Conservation (phyloP, 345 rosid genomes). For the Aethionema arabicum region DNA sequence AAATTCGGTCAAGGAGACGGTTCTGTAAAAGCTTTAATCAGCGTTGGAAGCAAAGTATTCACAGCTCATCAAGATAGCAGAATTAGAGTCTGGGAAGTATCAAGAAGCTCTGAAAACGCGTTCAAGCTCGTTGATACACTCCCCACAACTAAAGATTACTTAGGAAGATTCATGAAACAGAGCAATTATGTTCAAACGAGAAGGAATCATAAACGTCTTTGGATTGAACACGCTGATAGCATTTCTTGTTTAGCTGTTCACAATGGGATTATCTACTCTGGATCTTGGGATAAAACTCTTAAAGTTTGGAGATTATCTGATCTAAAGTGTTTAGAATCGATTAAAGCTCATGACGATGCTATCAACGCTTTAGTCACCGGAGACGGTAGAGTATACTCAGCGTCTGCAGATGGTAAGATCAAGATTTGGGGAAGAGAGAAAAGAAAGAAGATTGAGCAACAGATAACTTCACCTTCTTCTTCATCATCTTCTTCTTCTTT, state of each 20-base stretch:
- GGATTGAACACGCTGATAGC: constrained; percentile 89
- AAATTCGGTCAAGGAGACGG: constrained; percentile 96
- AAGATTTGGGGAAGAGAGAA: constrained; percentile 79
- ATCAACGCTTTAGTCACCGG: constrained; percentile 62
- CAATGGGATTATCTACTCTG: constrained; percentile 70
- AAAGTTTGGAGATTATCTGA: constrained; percentile 89
- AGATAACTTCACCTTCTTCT: neutral
- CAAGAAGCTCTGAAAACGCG: constrained; percentile 65
- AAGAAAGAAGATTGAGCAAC: constrained; percentile 27
- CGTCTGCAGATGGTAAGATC: constrained; percentile 84
- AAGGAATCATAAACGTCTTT: constrained; percentile 60
- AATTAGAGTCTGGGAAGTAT: constrained; percentile 82
- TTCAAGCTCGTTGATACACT: constrained; percentile 75
- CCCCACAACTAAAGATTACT: constrained; percentile 77
- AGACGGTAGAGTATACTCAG: constrained; percentile 76
- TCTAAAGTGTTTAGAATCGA: constrained; percentile 83
- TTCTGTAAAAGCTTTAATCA: constrained; percentile 75
- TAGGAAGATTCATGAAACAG: constrained; percentile 81
- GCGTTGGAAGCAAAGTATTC: constrained; percentile 65
- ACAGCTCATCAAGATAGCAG: constrained; percentile 95
- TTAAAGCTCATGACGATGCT: constrained; percentile 86
- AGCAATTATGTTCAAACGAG: constrained; percentile 77
- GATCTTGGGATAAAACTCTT: constrained; percentile 94
- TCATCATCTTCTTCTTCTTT: constrained; percentile 35
- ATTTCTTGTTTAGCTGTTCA: constrained; percentile 77